Evolutionary conservation across 2,329 filamentous ascomycete genomes (phyloP).

Genomic region (Alternaria ethzedia): DNA sequence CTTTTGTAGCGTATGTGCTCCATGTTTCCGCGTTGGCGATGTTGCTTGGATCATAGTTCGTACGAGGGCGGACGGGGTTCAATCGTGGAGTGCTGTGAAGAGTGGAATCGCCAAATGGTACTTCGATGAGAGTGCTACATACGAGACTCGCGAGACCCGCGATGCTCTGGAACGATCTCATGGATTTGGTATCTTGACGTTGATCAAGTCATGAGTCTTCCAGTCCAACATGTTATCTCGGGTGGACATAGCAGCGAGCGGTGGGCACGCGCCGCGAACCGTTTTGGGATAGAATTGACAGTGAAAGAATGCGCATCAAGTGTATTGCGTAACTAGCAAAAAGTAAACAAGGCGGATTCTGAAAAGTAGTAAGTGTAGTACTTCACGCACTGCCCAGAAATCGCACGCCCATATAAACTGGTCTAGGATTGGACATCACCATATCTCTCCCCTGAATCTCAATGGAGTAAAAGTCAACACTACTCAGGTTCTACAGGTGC

Average conservation of each 20-base stretch:
- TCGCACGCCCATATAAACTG: not conserved
- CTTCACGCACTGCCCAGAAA: not conserved
- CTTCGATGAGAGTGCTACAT: not conserved
- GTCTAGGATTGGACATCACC: not conserved
- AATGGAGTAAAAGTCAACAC: not conserved
- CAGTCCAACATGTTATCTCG: rapidly evolving
- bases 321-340: not conserved
- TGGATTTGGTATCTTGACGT: not conserved
- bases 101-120: not conserved
- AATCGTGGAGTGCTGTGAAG: not conserved
- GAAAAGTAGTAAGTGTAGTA: not conserved
- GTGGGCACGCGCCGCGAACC: not conserved
- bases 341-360: not conserved
- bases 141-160: not conserved
- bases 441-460: not conserved
- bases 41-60: no score
- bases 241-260: not conserved
- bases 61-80: not conserved
- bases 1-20: no score
- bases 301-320: not conserved
- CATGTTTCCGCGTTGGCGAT: no score
- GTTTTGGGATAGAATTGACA: not conserved
- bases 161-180: not conserved
- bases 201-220: not conserved
- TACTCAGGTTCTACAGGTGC: not conserved